Evolutionary conservation across 495 filamentous ascomycete species (phyloP), one percentile per base, ranked within the genome.

Genomic region (Penicillium arizonense): DNA sequence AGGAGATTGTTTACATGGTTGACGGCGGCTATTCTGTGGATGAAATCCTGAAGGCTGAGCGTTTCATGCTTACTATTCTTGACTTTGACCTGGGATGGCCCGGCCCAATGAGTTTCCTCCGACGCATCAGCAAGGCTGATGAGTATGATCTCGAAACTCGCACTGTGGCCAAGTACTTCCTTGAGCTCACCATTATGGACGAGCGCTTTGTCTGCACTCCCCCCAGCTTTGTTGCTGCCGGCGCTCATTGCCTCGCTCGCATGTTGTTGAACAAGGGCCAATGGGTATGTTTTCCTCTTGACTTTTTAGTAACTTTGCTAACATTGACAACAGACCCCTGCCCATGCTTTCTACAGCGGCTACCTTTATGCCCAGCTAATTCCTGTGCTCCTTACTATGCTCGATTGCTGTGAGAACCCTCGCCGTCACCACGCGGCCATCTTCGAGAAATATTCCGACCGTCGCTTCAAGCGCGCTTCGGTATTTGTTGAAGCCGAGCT

Each of bases 1-100:
- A 87, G 49, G 94, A 98, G 75, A 95, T 98, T 63, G 88, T 96
- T 49, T 97, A 90, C 78, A 98, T 98, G 94, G 94, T 98, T 33
- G 93, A 98, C 68, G 81, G 83, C 9, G 91, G 90, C 50, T 98
- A 96, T 67, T 85, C 79, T 9, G 77, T 82, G 9, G 93, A 96
- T 48, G 94, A 97, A 72, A 92, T 98, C 36, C 81, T 97, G 51
- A 96, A 97, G 78, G 94, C 95, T 1, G 94, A 98, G 72, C 86
- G 90, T 16, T 97, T 96, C 79, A 98, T 98, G 94, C 78, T 97
- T 34, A 92, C 80, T 68, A 95, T 96, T 85, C 80, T 98, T 36
- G 82, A 91, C 55, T 98, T 95, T 63, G 89, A 96, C 65, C 83
- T 98, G 21, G 95, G 94, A 26, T 98, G 88, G 87, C 94, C 94